Percentiles rank a stretch among this genome's conserved stretches.
Evolutionary conservation across 441 rosid genomes (phyloP).

Genomic region (Arabidopsis hybrid): DNA sequence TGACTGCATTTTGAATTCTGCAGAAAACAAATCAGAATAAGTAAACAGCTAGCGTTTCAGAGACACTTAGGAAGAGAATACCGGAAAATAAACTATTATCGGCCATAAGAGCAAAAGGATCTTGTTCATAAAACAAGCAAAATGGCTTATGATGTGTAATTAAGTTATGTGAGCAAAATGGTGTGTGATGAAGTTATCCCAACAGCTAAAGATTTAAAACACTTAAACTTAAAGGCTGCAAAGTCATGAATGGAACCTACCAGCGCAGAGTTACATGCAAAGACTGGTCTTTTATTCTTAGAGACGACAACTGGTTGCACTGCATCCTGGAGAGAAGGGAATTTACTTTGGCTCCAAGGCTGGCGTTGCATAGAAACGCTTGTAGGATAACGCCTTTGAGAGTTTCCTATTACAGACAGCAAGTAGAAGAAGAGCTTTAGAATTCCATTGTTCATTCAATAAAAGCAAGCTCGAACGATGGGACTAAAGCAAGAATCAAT

Average conservation of each 20-base stretch:
- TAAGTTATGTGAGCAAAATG: too few species aligned
- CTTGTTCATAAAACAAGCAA: neutral
- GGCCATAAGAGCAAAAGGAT: conserved; percentile 13
- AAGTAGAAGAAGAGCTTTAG: conserved; percentile 20
- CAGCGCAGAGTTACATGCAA: conserved; percentile 52
- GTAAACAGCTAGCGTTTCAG: conserved; percentile 10
- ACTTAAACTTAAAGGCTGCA: neutral
- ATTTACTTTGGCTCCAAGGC: conserved; percentile 22
- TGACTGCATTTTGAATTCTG: conserved; percentile 70
- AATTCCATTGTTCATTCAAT: conserved; percentile 18
- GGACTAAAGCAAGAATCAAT: neutral
- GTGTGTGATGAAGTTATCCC: neutral
- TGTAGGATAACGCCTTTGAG: conserved; percentile 12
- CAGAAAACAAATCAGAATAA: conserved; percentile 29
- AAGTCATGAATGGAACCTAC: conserved; percentile 46
- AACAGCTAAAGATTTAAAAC: neutral
- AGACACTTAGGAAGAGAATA: neutral
- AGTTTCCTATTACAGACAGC: conserved; percentile 23
- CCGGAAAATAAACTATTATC: neutral
- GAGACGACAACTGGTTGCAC: conserved; percentile 38
- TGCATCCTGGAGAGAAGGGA: conserved; percentile 32
- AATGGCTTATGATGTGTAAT: neutral
- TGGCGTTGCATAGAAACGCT: conserved; percentile 35
- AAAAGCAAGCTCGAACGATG: conserved; percentile 10
- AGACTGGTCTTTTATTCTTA: conserved; percentile 42